Evolutionary conservation across 164 flowering plant genomes (phyloP).

Genomic region (Cinnamomum micranthum): DNA sequence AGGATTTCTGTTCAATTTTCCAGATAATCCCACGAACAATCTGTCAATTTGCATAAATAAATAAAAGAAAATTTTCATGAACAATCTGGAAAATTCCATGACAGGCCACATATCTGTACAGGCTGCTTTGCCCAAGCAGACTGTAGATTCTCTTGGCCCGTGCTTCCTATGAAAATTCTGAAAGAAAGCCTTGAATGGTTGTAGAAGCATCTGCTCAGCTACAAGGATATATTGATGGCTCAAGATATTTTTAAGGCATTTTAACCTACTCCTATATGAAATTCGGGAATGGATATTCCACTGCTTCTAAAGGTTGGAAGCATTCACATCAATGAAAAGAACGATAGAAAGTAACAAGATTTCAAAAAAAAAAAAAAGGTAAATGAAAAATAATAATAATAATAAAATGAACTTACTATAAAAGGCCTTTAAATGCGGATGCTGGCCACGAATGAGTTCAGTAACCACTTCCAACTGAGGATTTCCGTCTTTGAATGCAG

Average conservation of each 20-base stretch:
- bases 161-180: neutral
- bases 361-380: neutral
- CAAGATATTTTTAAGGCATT: neutral
- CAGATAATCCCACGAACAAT: neutral
- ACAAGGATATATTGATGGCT: neutral
- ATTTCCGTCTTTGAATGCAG: slow-evolving; percentile 62
- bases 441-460: slow-evolving; percentile 86
- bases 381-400: neutral
- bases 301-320: too few species aligned
- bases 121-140: neutral
- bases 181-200: neutral
- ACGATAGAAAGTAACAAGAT: neutral
- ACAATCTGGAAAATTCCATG: neutral
- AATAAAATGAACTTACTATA: slow-evolving; percentile 44
- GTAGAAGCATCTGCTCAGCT: neutral
- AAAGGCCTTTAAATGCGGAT: slow-evolving; percentile 76
- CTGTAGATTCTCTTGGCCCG: neutral
- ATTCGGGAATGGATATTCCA: neutral
- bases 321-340: neutral
- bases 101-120: neutral
- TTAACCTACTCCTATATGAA: neutral
- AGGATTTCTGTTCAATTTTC: neutral
- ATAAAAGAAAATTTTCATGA: neutral
- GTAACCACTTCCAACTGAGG: slow-evolving; percentile 84
- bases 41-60: neutral